These are phyloP conservation scores for Puccinellia tenuiflora DNA, from an alignment of 176 grass and related monocot species.

Conservation along the genomic window DNA sequence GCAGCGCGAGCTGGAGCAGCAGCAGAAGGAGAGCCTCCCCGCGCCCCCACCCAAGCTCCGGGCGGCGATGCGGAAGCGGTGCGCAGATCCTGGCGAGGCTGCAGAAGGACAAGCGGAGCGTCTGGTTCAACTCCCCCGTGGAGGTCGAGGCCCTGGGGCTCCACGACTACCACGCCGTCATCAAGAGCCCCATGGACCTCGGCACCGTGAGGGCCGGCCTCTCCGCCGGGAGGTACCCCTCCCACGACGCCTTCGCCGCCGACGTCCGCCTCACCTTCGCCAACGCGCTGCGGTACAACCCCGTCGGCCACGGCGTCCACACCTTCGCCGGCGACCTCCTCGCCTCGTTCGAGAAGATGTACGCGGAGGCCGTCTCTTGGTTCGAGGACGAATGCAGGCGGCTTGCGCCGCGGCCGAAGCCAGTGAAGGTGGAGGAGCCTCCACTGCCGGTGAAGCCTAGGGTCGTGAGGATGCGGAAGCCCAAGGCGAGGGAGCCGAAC, in stretches of 20 bases:
- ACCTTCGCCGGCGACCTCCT: constrained; percentile 65
- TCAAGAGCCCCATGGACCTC: constrained; percentile 87
- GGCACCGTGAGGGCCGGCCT: constrained; percentile 57
- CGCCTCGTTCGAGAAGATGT: constrained; percentile 52
- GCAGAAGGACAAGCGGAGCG: constrained; percentile 77
- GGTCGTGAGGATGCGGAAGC: constrained; percentile 49
- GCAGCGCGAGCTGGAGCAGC: constrained; percentile 17
- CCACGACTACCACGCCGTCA: constrained; percentile 75
- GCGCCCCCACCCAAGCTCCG: constrained; percentile 31
- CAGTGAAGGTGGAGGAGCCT: not conserved
- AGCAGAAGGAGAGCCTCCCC: not conserved
- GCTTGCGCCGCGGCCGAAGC: not conserved
- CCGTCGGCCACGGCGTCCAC: constrained; percentile 60
- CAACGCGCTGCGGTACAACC: constrained; percentile 91
- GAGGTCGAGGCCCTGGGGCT: constrained; percentile 62
- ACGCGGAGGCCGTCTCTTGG: constrained; percentile 20
- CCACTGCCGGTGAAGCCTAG: constrained; percentile 23
- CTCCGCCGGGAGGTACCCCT: constrained; percentile 43
- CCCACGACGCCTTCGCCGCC: constrained; percentile 52
- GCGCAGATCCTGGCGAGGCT: constrained; percentile 67
- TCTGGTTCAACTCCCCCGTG: constrained; percentile 89
- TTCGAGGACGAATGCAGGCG: constrained; percentile 53
- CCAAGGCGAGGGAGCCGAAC: constrained; percentile 72
- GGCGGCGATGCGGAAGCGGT: constrained; percentile 56
- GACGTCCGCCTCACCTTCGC: constrained; percentile 77